These are phyloP conservation scores for Akanthomyces muscarius DNA, from an alignment of 2,329 filamentous ascomycete genomes.

Conservation along the genomic window DNA sequence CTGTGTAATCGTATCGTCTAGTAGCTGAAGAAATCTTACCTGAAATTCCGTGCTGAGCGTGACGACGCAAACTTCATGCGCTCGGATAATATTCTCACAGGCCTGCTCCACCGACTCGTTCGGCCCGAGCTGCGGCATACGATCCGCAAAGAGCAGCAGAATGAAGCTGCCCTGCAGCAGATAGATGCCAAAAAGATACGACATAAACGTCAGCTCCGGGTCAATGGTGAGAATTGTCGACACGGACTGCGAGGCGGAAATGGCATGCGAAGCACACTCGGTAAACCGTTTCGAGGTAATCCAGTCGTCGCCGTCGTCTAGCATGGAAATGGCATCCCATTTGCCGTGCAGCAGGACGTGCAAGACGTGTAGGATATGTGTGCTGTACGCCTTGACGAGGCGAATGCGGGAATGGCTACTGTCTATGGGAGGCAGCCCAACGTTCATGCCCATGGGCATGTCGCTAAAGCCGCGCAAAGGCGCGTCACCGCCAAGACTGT, in stretches of 20 bases:
- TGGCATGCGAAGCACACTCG: conserved; percentile 43
- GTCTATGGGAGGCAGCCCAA: conserved; percentile 18
- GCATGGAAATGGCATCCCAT: conserved; percentile 47
- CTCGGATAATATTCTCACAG: conserved; percentile 47
- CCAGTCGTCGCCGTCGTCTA: conserved; percentile 47
- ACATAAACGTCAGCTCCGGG: conserved; percentile 48
- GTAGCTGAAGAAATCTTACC: conserved; percentile 25
- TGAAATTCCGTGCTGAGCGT: conserved; percentile 49
- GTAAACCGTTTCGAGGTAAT: conserved; percentile 43
- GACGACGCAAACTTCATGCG: conserved; percentile 48
- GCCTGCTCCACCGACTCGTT: conserved; percentile 44
- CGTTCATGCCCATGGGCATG: conserved; percentile 8
- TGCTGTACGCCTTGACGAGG: conserved; percentile 44
- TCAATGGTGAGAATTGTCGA: conserved; percentile 44
- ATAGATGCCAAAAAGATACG: conserved; percentile 50
- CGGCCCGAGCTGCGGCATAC: conserved; percentile 43
- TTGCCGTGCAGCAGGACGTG: conserved; percentile 46
- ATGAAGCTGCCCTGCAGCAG: conserved; percentile 49
- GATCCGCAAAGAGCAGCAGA: conserved; percentile 45
- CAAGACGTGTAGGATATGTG: conserved; percentile 44
- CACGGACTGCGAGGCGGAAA: conserved; percentile 43
- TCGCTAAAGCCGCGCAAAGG: conserved; percentile 16
- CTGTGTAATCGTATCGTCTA: not conserved
- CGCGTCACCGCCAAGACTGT: conserved; percentile 26
- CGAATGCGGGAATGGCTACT: conserved; percentile 31